These are phyloP conservation scores for Inga leiocalycina DNA, from an alignment of 306 rosid species.

Conservation along the genomic window DNA sequence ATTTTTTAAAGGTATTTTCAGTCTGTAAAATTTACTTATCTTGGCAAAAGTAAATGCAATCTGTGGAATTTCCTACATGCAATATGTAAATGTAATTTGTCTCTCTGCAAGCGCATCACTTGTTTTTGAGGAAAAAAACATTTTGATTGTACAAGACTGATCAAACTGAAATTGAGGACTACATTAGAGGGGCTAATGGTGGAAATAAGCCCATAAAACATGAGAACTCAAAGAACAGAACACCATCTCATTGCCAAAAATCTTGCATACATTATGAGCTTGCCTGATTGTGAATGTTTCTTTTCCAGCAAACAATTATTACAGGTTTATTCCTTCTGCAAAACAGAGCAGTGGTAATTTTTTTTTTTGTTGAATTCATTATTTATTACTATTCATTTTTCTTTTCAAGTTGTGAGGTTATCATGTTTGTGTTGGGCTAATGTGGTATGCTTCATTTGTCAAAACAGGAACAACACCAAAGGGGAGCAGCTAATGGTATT, in stretches of 20 bases:
- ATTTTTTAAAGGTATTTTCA: neutral
- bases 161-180: neutral
- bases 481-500: constrained; percentile 94
- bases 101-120: neutral
- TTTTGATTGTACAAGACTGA: neutral
- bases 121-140: neutral
- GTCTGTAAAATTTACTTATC: neutral
- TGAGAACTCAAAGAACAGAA: neutral
- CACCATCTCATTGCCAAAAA: neutral
- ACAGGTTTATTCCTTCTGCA: constrained; percentile 73
- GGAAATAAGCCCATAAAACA: neutral
- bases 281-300: neutral
- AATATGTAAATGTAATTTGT: neutral
- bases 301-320: constrained; percentile 45
- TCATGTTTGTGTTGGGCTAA: neutral
- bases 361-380: neutral
- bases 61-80: neutral
- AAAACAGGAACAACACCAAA: constrained; percentile 70
- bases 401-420: neutral
- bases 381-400: neutral
- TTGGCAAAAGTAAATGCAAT: neutral
- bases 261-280: neutral
- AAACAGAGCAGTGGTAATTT: constrained; percentile 77
- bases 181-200: neutral
- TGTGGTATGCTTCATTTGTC: constrained; percentile 19